Base-by-base conservation (phyloP, 179 eudicot genomes). In the Drosera spatulata region DNA sequence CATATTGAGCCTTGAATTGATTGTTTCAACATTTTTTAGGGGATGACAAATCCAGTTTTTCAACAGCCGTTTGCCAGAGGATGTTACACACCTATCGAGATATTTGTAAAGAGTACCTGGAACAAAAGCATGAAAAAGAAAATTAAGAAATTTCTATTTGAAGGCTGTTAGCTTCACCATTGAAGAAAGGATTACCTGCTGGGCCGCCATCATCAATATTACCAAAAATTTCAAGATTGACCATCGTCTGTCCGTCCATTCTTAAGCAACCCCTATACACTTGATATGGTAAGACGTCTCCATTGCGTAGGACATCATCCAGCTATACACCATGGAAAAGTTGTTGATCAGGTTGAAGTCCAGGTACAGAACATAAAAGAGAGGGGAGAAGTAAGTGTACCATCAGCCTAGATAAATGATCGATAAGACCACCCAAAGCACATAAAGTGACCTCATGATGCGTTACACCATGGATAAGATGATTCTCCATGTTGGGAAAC, bases 11-110 rank as follows among this genome's bases (percentile, higher is more conserved):
- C 99, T 85, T 53, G 68, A 54, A 66, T 85, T 94, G 50, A 94
- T 87, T 78, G 72, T 74, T 63, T 73, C 78, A 3, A 86, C 72
- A 69, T 90, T 88, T 60, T 82, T 85, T 55, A 85, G 74, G 44
- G 99, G 99, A 77, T 94, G 99, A 65, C 99, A 90, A 65, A 94
- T 83, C 99, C 97, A 94, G 67, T 74, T 85, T 81, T 88, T 85
- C 58, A 94, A 68, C 61, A 94, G 96, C 62, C 99, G 83, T 75
- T 90, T 94, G 58, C 97, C 99, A 65, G 87, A 75, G 66, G 85
- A 67, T 37, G 91, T 94, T 56, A 83, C 40, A 71, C 97, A 90
- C 59, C 80, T 80, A 62, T 94, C 84, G 56, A 94, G 95, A 83
- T 85, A 87, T 59, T 73, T 86, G 76, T 81, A 85, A 70, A 94